Conservation (phyloP, 2,329 filamentous ascomycete genomes). For the Botrytis aclada region DNA sequence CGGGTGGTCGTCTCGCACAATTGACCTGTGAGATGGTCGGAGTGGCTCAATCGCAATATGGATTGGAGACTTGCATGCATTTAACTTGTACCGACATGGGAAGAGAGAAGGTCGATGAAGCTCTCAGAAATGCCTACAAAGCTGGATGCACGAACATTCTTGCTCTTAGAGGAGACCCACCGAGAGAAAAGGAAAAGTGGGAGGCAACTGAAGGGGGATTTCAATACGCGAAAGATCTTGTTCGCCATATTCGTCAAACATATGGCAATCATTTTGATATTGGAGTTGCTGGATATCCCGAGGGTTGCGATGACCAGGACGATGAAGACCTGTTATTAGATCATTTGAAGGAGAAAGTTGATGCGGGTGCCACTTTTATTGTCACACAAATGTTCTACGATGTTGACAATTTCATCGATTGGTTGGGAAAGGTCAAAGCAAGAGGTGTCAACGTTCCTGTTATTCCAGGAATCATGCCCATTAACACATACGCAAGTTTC, state of each 20-base stretch:
- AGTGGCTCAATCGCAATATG: conserved; percentile 91
- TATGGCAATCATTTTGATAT: conserved; percentile 95
- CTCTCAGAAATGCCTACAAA: conserved; percentile 84
- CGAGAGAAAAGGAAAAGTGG: conserved; percentile 92
- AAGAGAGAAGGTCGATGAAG: conserved; percentile 83
- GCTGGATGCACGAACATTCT: conserved; percentile 97
- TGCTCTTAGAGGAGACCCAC: conserved; percentile 88
- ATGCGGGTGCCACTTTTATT: conserved; percentile 88
- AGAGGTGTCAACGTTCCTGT: conserved; percentile 82
- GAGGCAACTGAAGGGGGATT: conserved; percentile 83
- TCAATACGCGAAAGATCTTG: conserved; percentile 87
- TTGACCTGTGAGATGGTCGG: conserved; percentile 97
- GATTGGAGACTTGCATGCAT: conserved; percentile 98
- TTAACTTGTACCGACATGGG: conserved; percentile 99
- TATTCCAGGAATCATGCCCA: conserved; percentile 86
- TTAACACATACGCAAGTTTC: conserved; percentile 93
- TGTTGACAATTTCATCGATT: conserved; percentile 87
- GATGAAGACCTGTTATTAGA: conserved; percentile 81
- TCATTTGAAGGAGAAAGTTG: conserved; percentile 95
- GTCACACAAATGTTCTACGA: conserved; percentile 99
- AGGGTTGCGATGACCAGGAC: conserved; percentile 90
- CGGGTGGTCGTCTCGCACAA: conserved; percentile 85
- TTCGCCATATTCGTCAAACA: conserved; percentile 67
- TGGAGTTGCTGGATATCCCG: conserved; percentile 93
- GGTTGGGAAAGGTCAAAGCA: conserved; percentile 82